A percentile compares a stretch with the other conserved stretches of the same genome.
Conservation (phyloP, 805 yeast species). For the Ascoidea asiatica region DNA sequence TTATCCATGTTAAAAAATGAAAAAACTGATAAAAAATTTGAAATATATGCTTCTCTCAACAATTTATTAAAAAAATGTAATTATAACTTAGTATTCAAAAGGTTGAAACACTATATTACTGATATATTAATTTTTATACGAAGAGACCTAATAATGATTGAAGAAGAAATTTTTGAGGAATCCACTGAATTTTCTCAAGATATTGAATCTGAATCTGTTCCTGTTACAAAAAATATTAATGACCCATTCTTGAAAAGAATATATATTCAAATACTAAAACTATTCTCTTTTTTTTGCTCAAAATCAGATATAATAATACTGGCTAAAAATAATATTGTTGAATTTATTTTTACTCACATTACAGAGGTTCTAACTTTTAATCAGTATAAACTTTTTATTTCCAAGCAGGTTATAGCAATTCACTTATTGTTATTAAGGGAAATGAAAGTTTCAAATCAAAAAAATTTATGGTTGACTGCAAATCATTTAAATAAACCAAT, state of each 20-base stretch:
- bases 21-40: conserved; percentile 6
- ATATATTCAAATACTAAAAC: conserved; percentile 5
- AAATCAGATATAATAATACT: conserved; percentile 2
- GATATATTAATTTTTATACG: conserved; percentile 1
- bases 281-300: conserved; percentile 2
- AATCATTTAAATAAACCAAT: no score
- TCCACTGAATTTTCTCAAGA: neutral
- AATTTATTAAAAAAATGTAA: conserved; percentile 1
- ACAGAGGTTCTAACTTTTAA: neutral
- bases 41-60: conserved; percentile 8
- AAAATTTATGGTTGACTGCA: no score
- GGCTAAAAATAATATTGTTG: neutral
- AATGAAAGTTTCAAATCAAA: no score
- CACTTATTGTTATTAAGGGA: no score
- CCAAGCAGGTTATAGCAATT: no score
- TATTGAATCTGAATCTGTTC: neutral
- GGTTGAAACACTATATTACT: neutral
- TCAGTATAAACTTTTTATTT: neutral
- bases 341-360: neutral
- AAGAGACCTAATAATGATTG: conserved; percentile 1
- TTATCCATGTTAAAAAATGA: conserved; percentile 1
- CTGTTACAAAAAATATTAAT: neutral
- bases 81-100: neutral
- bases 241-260: conserved; percentile 8
- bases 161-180: neutral